These are phyloP conservation scores for Pleurotus giganteus DNA, from an alignment of 768 basidiomycete species.

Conservation along the genomic window DNA sequence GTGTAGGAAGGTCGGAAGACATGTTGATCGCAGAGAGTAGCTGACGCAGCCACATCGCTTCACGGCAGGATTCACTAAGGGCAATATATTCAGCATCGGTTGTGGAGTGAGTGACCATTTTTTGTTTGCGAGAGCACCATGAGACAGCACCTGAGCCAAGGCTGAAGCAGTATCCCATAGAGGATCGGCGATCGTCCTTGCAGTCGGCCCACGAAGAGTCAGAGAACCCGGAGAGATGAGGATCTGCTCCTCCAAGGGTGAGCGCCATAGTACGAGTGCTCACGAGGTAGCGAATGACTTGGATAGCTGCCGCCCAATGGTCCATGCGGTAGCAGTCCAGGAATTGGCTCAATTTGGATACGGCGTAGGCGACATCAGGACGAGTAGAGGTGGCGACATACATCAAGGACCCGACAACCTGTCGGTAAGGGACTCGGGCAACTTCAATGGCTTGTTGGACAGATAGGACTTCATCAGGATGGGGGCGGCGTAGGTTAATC, in stretches of 20 bases:
- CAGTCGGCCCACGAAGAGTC: constrained; percentile 15
- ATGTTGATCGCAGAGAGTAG: constrained; percentile 18
- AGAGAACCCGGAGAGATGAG: constrained; percentile 9
- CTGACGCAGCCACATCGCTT: constrained; percentile 24
- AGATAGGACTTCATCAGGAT: background rate
- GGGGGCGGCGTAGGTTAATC: background rate
- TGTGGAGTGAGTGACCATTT: constrained; percentile 26
- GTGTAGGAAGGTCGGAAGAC: background rate
- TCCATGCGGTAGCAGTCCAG: constrained; percentile 19
- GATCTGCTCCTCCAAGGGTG: constrained; percentile 7
- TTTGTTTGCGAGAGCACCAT: constrained; percentile 34
- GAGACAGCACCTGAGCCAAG: constrained; percentile 27
- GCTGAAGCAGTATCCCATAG: constrained; percentile 32
- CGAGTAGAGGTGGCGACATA: constrained; percentile 19
- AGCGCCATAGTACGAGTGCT: background rate
- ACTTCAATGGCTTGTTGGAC: background rate
- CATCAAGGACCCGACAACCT: constrained; percentile 17
- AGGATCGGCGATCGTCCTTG: constrained; percentile 13
- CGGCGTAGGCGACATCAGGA: constrained; percentile 24
- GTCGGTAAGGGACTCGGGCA: background rate
- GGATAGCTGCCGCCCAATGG: background rate
- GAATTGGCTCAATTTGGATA: constrained; percentile 25
- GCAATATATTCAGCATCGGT: constrained; percentile 46
- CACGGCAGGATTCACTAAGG: constrained; percentile 22
- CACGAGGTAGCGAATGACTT: background rate